Conservation (phyloP, 768 basidiomycete species). For the Dictyophora rubrovolvata region DNA sequence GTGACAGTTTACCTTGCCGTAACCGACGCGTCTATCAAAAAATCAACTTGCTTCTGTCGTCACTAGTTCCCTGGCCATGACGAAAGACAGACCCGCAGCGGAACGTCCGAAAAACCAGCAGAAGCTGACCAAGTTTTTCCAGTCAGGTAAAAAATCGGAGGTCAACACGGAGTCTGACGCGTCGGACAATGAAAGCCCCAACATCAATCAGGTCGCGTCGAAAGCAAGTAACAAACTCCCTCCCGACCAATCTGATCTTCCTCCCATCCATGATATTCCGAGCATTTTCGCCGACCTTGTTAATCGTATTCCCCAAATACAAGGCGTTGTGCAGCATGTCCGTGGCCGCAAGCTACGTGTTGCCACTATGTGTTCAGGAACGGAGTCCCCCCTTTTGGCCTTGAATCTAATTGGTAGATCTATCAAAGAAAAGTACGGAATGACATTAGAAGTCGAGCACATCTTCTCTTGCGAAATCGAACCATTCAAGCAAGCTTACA, state of each 20-base stretch:
- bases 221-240: slow-evolving; percentile 20
- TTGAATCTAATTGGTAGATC: slow-evolving; percentile 74
- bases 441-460: slow-evolving; percentile 70
- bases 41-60: slow-evolving; percentile 7
- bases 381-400: slow-evolving; percentile 88
- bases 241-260: slow-evolving; percentile 55
- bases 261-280: slow-evolving; percentile 64
- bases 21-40: slow-evolving; percentile 9
- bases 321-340: slow-evolving; percentile 53
- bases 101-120: slow-evolving; percentile 18
- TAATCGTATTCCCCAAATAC: slow-evolving; percentile 52
- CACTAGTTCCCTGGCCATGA: slow-evolving; percentile 37
- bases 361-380: slow-evolving; percentile 97
- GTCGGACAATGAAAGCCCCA: slow-evolving; percentile 22
- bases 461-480: slow-evolving; percentile 97
- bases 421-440: slow-evolving; percentile 53
- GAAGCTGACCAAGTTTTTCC: slow-evolving; percentile 14
- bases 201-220: slow-evolving; percentile 12
- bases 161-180: slow-evolving; percentile 16
- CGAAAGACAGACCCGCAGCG: slow-evolving; percentile 31
- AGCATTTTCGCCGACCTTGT: slow-evolving; percentile 73
- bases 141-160: slow-evolving; percentile 20
- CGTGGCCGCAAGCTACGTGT: slow-evolving; percentile 79
- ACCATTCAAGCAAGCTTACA: slow-evolving; percentile 96
- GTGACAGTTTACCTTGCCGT: slow-evolving; percentile 17